phyloP scores from a whole-genome alignment of 2,329 filamentous ascomycete species.

The Nemania sp. region DNA sequence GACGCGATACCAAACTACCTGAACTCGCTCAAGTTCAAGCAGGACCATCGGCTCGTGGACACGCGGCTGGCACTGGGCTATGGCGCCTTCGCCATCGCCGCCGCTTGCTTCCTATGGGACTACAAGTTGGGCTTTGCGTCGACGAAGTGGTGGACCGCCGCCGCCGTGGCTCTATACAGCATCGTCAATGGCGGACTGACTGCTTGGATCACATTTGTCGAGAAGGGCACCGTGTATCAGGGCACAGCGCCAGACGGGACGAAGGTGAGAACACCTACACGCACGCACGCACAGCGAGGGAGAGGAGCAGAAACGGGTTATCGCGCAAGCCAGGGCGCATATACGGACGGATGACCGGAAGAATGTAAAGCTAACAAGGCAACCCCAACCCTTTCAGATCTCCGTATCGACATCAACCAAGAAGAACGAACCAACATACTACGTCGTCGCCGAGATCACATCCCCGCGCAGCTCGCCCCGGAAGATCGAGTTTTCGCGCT shows the following conservation, averaged over 20 bases:
- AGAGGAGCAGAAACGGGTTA: too few relatives aligned
- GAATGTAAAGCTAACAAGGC: background rate
- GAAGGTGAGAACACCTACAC: too few relatives aligned
- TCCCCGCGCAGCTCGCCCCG: constrained; percentile 41
- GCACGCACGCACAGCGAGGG: too few relatives aligned
- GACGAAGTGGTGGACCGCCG: constrained; percentile 79
- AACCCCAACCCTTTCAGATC: constrained; percentile 55
- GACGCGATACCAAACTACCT: constrained; percentile 94
- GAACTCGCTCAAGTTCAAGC: constrained; percentile 80
- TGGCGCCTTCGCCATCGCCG: constrained; percentile 76
- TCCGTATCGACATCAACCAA: constrained; percentile 71
- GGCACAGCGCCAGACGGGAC: constrained; percentile 66
- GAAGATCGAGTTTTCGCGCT: constrained; percentile 59
- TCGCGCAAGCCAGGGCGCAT: too few relatives aligned
- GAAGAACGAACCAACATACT: constrained; percentile 82
- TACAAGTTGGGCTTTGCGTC: constrained; percentile 87
- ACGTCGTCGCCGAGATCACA: constrained; percentile 66
- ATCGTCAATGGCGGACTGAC: constrained; percentile 77
- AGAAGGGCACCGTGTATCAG: constrained; percentile 80
- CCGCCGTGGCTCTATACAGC: constrained; percentile 79
- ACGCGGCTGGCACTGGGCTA: constrained; percentile 85
- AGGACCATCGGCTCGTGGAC: constrained; percentile 80
- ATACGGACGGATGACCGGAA: background rate
- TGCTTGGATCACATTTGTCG: constrained; percentile 80
- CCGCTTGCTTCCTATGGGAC: constrained; percentile 85